A percentile compares a stretch with the other conserved stretches of the same genome.
Conservation (phyloP, 441 rosid genomes). For the Syzygium syzygioides region DNA sequence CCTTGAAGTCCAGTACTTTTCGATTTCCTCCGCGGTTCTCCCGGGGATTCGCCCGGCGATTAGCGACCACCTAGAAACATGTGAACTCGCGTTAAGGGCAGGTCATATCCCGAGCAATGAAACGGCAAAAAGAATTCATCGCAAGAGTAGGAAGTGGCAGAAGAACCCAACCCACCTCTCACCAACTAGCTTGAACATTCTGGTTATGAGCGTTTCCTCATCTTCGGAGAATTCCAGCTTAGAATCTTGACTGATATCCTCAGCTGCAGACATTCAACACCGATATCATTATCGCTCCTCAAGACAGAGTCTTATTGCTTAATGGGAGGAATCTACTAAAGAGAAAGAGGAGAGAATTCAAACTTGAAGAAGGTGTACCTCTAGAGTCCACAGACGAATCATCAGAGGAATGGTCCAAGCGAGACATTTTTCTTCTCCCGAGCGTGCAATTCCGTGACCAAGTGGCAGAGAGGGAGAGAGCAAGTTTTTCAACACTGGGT, state of each 20-base stretch:
- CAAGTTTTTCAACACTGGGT: not conserved
- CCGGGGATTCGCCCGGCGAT: slow-evolving; percentile 57
- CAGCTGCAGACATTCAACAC: slow-evolving; percentile 16
- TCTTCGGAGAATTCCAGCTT: slow-evolving; percentile 53
- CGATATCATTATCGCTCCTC: not conserved
- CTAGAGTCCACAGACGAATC: slow-evolving; percentile 32
- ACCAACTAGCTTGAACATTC: slow-evolving; percentile 56
- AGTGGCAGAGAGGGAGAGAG: not conserved
- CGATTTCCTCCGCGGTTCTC: slow-evolving; percentile 45
- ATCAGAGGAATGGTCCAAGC: slow-evolving; percentile 25
- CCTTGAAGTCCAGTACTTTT: slow-evolving; percentile 42
- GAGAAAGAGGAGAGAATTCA: not conserved
- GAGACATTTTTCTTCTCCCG: slow-evolving; percentile 23
- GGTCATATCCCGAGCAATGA: not conserved
- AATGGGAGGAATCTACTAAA: not conserved
- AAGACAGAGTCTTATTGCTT: not conserved
- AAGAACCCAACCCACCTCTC: slow-evolving; percentile 32
- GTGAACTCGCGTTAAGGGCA: not conserved
- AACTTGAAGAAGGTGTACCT: slow-evolving; percentile 21
- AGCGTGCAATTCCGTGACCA: not conserved
- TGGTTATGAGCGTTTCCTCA: slow-evolving; percentile 45
- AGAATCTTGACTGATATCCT: slow-evolving; percentile 26
- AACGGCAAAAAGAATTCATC: not conserved
- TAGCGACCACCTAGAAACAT: slow-evolving; percentile 33
- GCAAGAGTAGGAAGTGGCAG: not conserved